Base-by-base conservation (phyloP, 495 filamentous ascomycete species). In the Pyrenopolyporus hunteri region DNA sequence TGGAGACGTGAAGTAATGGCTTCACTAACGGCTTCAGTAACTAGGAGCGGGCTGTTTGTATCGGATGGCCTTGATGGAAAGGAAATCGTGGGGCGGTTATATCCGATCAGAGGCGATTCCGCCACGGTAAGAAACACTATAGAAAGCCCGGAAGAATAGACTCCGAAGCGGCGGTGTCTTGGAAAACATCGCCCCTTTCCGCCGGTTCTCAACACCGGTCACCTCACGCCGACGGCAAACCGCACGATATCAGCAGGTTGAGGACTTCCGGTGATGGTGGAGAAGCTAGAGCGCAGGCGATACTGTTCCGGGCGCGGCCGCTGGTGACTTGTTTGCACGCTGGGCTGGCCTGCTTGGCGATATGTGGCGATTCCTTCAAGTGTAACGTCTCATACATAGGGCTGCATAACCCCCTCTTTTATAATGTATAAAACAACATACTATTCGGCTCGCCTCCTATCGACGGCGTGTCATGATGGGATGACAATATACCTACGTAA, bases 361-460 rank as follows among this genome's bases (percentile, higher is more conserved):
- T 9, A 47, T 19, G 33, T 47, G 42, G 57, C 33, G 16, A 43
- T 14, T 49, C 37, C 39, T 33, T 26, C 23, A 44, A 29, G 44
- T 59, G 55, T 59, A 64, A 64, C 61, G 61, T 59, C 55, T 48
- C 57, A 60, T 65, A 65, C 57, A 60, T 65, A 65, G 54, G 60
- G 60, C 60, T 58, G 54, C 54, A 54, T 54, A 46, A 7, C 19
- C 48, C 45, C 29, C 6, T 42, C 16, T 29, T 32, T 35, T 40
- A 51, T 51, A 39, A 16, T 14, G 19, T 10, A 10, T n/a, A 1
- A 33, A 1, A 1, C 17, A n/a, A 23, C 3, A 11, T n/a, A 22
- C 37, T 42, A 42, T 22, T 42, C 17, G 23, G 17, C 3, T 11
- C 16, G 23, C 26, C 3, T 11, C 16, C 26, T 29, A 9, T 29